Evolutionary conservation across 2,329 filamentous ascomycete species (phyloP), one percentile per base, ranked within the genome.

Genomic region (Neopestalotiopsis sp.): DNA sequence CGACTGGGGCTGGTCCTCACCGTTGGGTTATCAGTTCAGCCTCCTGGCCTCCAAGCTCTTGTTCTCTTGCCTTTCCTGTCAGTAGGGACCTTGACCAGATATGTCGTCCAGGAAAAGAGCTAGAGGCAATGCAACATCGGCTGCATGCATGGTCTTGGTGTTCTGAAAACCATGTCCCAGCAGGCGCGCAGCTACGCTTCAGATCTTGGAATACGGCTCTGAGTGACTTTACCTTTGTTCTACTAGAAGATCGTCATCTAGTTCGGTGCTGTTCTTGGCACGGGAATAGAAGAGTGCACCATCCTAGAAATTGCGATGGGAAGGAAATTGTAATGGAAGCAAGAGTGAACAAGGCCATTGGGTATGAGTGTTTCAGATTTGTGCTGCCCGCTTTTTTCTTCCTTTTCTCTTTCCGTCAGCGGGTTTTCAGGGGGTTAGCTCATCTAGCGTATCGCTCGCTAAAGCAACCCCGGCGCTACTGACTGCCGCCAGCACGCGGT

Each of bases 311-410:
- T 38, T 38, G 34, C 34, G 34, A 38, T 38, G 34, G 13, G 4
- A 34, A 34, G n/a, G 57, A 59, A 30, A 30, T 59, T 30, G 10
- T 30, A 20, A 30, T 59, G 59, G 30, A 17, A 34, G 28, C 13
- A 34, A 20, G 30, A 30, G 30, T 30, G 49, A 40, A 62, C 30
- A 7, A 38, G 32, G 59, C 59, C 28, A 34, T 17, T 20, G 30
- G 32, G 59, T 14, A 34, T 62, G 10, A 28, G 61, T 64, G 61
- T 64, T 64, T 64, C 61, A 64, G 40, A 64, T 49, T 64, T 28
- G 20, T 34, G 28, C n/a, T 45, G 38, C 40, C 61, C 61, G 28
- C 61, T 32, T 64, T 64, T 64, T 32, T 49, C 20, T 28, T 24
- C 20, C 13, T 34, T n/a, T 64, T 32, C 34, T 64, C 40, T 12